phyloP scores from a whole-genome alignment of 1,284 basidiomycete genomes.

The Meira nashicola region DNA sequence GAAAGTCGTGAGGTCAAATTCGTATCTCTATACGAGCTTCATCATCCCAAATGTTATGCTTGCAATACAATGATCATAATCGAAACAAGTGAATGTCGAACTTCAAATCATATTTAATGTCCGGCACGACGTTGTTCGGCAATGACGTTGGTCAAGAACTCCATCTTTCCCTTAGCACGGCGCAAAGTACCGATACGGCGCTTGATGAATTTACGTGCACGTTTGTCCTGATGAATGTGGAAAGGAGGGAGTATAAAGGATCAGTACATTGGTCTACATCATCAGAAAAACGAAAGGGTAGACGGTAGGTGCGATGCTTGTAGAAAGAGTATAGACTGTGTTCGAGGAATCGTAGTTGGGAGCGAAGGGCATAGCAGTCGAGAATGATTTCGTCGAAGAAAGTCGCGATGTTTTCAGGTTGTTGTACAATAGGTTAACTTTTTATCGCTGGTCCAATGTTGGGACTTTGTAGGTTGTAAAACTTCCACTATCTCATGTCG shows the following conservation, averaged over 20 bases:
- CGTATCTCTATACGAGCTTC: too few relatives aligned
- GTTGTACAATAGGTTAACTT: too few relatives aligned
- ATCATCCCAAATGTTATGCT: too few relatives aligned
- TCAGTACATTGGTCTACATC: slow-evolving; percentile 4
- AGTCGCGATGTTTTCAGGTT: too few relatives aligned
- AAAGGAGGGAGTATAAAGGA: not conserved
- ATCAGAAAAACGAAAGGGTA: not conserved
- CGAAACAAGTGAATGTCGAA: too few relatives aligned
- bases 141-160: slow-evolving; percentile 46
- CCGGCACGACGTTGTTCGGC: slow-evolving; percentile 50
- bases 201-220: slow-evolving; percentile 53
- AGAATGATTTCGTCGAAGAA: too few relatives aligned
- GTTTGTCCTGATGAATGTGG: slow-evolving; percentile 39
- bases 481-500: not conserved
- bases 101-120: slow-evolving; percentile 28
- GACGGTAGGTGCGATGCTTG: not conserved
- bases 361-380: too few relatives aligned
- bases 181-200: slow-evolving; percentile 48
- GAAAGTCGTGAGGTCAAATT: not conserved
- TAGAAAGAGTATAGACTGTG: too few relatives aligned
- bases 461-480: too few relatives aligned
- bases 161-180: slow-evolving; percentile 46
- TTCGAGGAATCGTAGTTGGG: too few relatives aligned
- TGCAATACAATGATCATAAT: too few relatives aligned
- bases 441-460: too few relatives aligned